Evolutionary conservation across 352 stramenopile species (phyloP), one percentile per base, ranked within the genome.

Genomic region (Phytophthora agathidicida): DNA sequence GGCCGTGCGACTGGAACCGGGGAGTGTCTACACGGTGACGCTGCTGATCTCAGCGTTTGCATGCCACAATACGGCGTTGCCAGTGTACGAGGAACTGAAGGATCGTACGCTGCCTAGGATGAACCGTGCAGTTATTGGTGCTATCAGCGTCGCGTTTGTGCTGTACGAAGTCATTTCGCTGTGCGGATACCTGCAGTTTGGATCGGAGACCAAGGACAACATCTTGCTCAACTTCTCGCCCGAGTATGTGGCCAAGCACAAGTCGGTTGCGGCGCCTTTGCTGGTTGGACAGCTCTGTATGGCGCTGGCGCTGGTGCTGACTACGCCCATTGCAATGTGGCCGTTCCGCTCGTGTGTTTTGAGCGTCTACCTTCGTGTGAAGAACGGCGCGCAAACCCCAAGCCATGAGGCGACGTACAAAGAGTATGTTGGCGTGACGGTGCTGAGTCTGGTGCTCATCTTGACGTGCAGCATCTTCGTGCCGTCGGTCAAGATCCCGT

Each of bases 141-240:
- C 83, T 16, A 89, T 88, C 33, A 56, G 44, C 23, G 68, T 88
- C 30, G 77, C 83, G 14, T 92, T 92, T 35, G 55, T 82, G 32
- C 73, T 92, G 7, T 92, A 90, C 65, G 75, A 89, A 47, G 45
- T 77, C 52, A 86, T 92, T 45, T 80, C 77, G 8, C 54, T 92
- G 7, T 83, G 62, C 23, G 83, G 83, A n/a, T 89, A 89, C 57
- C 65, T 92, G 13, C 77, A 87, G 41, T 92, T 91, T 38, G 80
- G 77, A 42, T 61, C 60, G 35, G 60, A 65, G 9, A 90, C 82
- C 3, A 72, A 76, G 42, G 83, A 92, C 71, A 91, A 89, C 51
- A 86, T 91, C 17, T 39, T 91, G 38, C 73, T 92, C 60, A 92
- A 92, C 49, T 92, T 90, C 36, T 83, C 73, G n/a, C 62, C 78